A percentile compares a stretch with the other conserved stretches of the same genome.
Evolutionary conservation across 2,329 filamentous ascomycete species (phyloP).

Genomic region (Colletotrichum tropicicola): DNA sequence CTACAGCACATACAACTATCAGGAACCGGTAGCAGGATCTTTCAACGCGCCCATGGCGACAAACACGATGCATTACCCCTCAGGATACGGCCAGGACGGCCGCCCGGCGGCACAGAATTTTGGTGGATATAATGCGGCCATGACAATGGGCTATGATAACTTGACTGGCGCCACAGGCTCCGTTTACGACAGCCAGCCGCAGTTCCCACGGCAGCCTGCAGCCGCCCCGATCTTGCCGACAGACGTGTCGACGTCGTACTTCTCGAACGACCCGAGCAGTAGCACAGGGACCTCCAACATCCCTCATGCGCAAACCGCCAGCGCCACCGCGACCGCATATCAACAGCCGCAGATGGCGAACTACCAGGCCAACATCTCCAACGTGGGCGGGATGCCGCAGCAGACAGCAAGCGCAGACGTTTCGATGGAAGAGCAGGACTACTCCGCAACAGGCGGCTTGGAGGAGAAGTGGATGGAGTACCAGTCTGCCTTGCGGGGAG

Average conservation of each 20-base stretch:
- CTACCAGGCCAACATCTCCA: conserved; percentile 58
- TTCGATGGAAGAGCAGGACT: conserved; percentile 66
- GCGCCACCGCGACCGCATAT: conserved; percentile 67
- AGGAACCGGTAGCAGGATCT: conserved; percentile 61
- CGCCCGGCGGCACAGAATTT: conserved; percentile 64
- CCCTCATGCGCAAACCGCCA: conserved; percentile 57
- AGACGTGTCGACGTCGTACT: conserved; percentile 79
- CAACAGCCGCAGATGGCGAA: conserved; percentile 66
- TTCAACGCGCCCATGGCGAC: conserved; percentile 66
- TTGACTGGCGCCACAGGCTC: conserved; percentile 46
- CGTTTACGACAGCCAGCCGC: conserved; percentile 80
- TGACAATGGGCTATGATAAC: conserved; percentile 75
- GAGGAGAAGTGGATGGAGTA: conserved; percentile 76
- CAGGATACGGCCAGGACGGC: conserved; percentile 72
- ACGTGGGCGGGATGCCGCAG: conserved; percentile 55
- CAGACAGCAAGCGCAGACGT: conserved; percentile 50
- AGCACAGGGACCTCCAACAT: conserved; percentile 64
- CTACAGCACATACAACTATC: conserved; percentile 66
- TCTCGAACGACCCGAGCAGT: conserved; percentile 72
- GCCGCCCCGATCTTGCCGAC: conserved; percentile 77
- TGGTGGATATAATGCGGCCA: conserved; percentile 63
- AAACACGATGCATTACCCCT: conserved; percentile 65
- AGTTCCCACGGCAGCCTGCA: conserved; percentile 81
- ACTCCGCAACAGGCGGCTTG: conserved; percentile 62
- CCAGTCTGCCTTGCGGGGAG: conserved; percentile 67